A percentile compares a stretch with the other conserved stretches of the same genome.
Conservation (phyloP, 140 eudicot species). For the Bidens hawaiensis region DNA sequence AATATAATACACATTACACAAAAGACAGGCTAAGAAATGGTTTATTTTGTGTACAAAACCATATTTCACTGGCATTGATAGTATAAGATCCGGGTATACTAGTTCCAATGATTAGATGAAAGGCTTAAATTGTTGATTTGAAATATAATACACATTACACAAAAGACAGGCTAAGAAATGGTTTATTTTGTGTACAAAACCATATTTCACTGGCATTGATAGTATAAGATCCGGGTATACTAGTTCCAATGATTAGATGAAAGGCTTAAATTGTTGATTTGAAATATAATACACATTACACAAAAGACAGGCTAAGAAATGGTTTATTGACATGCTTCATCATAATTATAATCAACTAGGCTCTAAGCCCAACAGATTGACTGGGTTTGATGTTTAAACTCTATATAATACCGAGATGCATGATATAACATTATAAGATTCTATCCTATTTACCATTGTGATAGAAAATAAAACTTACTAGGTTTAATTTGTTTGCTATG, state of each 20-base stretch:
- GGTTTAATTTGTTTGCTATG: neutral
- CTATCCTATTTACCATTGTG: conserved; percentile 6
- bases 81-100: conserved; percentile 8
- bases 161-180: conserved; percentile 3
- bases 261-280: conserved; percentile 9
- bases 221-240: conserved; percentile 7
- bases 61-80: conserved; percentile 7
- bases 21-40: conserved; percentile 1
- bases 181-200: conserved; percentile 6
- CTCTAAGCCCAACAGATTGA: neutral
- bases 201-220: conserved; percentile 7
- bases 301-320: conserved; percentile 2
- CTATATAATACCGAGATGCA: neutral
- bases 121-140: conserved; percentile 8
- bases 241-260: neutral
- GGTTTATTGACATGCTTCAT: neutral
- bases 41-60: conserved; percentile 8
- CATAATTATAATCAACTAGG: neutral
- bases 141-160: neutral
- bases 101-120: neutral
- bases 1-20: conserved; percentile 4
- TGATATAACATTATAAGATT: neutral
- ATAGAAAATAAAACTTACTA: neutral
- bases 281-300: neutral
- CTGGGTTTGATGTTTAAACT: neutral